These are phyloP conservation scores for Suhomyces anneliseae DNA, from an alignment of 1,139 yeast genomes.

Conservation along the genomic window DNA sequence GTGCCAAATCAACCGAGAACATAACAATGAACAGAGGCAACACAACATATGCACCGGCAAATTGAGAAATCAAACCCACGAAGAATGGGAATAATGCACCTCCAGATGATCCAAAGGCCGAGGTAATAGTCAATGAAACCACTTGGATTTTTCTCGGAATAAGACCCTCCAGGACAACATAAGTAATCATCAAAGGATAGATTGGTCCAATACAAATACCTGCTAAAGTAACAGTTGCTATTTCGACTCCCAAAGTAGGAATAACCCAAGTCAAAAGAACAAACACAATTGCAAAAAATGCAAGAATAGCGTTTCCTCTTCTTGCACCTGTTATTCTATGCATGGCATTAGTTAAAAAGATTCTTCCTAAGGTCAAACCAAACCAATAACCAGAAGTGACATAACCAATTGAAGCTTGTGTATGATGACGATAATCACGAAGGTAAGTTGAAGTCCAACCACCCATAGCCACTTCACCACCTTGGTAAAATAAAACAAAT, in stretches of 20 bases:
- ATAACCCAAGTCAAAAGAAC: slow-evolving; percentile 50
- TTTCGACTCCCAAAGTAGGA: slow-evolving; percentile 23
- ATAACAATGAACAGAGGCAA: slow-evolving; percentile 52
- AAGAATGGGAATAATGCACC: slow-evolving; percentile 61
- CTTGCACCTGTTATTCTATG: slow-evolving; percentile 50
- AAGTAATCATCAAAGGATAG: slow-evolving; percentile 54
- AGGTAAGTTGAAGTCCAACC: slow-evolving; percentile 73
- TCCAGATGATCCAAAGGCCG: slow-evolving; percentile 63
- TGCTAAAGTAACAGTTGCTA: slow-evolving; percentile 43
- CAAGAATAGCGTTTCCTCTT: slow-evolving; percentile 41
- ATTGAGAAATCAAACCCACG: slow-evolving; percentile 54
- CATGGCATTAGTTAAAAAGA: slow-evolving; percentile 43
- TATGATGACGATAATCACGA: slow-evolving; percentile 54
- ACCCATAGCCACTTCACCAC: slow-evolving; percentile 66
- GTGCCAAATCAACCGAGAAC: slow-evolving; percentile 33
- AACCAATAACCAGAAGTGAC: slow-evolving; percentile 74
- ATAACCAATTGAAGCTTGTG: slow-evolving; percentile 50
- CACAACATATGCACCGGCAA: slow-evolving; percentile 53
- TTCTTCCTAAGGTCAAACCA: slow-evolving; percentile 64
- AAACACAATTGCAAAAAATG: slow-evolving; percentile 33
- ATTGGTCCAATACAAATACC: slow-evolving; percentile 57
- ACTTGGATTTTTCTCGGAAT: slow-evolving; percentile 57
- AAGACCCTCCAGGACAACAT: slow-evolving; percentile 38
- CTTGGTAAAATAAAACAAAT: slow-evolving; percentile 62
- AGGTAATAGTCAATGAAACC: slow-evolving; percentile 51